phyloP scores from a whole-genome alignment of 345 rosid genomes.

The Pistacia vera region DNA sequence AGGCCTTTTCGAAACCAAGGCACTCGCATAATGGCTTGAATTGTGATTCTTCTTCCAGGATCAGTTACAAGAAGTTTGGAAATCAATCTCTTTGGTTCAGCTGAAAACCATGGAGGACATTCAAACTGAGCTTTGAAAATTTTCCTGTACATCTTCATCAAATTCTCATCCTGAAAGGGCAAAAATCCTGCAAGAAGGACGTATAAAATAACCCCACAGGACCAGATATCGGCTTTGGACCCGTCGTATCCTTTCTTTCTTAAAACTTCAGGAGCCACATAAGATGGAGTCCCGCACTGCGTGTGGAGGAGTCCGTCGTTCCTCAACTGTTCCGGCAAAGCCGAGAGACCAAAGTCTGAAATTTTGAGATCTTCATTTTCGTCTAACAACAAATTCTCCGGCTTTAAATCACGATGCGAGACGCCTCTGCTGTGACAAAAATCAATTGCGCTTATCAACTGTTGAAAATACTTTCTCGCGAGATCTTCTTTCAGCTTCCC shows the following conservation, averaged over 20 bases:
- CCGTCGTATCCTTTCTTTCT: slow-evolving; percentile 91
- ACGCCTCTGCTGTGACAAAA: slow-evolving; percentile 89
- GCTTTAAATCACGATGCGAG: slow-evolving; percentile 84
- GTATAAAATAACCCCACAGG: slow-evolving; percentile 84
- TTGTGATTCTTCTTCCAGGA: slow-evolving; percentile 60
- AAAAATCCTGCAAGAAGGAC: slow-evolving; percentile 69
- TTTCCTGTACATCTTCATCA: slow-evolving; percentile 64
- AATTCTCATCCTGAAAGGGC: slow-evolving; percentile 74
- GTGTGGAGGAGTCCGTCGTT: slow-evolving; percentile 84
- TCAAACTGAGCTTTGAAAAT: slow-evolving; percentile 62
- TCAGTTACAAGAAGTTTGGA: slow-evolving; percentile 62
- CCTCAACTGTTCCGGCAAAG: slow-evolving; percentile 64
- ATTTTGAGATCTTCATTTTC: slow-evolving; percentile 67
- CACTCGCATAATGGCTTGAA: slow-evolving; percentile 56
- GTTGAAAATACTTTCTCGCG: slow-evolving; percentile 71
- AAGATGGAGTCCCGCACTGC: slow-evolving; percentile 83
- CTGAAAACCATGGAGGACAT: slow-evolving; percentile 69
- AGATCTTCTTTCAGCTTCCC: slow-evolving; percentile 70
- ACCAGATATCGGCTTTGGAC: slow-evolving; percentile 81
- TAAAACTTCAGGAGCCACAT: slow-evolving; percentile 90
- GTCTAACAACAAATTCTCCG: slow-evolving; percentile 77
- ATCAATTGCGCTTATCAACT: slow-evolving; percentile 68
- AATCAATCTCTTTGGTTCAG: slow-evolving; percentile 51
- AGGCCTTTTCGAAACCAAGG: slow-evolving; percentile 77
- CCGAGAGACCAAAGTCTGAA: slow-evolving; percentile 82